Conservation (phyloP, 257 asterid genomes). For the Solanum dulcamara region DNA sequence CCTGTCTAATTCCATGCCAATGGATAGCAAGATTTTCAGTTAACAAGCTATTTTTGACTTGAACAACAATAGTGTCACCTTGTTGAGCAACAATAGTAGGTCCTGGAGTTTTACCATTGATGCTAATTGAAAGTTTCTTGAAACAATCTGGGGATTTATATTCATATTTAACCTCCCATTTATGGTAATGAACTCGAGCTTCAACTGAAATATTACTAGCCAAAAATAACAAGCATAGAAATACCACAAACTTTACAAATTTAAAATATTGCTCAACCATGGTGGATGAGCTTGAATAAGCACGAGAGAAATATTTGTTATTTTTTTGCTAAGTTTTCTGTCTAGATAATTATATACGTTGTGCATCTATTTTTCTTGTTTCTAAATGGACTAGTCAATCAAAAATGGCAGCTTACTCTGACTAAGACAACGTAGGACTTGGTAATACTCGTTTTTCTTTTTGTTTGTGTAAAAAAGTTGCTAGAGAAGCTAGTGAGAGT, state of each 20-base stretch:
- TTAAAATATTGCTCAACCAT: background rate
- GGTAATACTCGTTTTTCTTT: background rate
- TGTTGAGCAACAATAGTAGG: conserved; percentile 65
- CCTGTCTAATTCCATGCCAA: conserved; percentile 99
- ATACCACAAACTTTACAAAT: background rate
- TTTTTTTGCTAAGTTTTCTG: too few species aligned
- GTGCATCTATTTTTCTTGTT: background rate
- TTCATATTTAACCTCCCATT: conserved; percentile 84
- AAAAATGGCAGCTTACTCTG: background rate
- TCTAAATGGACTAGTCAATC: background rate
- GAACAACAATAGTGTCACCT: conserved; percentile 79
- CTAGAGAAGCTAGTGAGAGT: background rate
- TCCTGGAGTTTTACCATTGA: conserved; percentile 81
- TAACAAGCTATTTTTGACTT: conserved; percentile 52
- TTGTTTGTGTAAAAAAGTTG: background rate
- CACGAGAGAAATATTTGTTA: too few species aligned
- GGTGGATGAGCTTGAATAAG: background rate
- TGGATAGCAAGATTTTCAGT: conserved; percentile 83
- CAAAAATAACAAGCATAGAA: background rate
- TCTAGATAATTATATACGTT: background rate
- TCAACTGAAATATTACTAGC: conserved; percentile 9
- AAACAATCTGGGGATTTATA: conserved; percentile 80
- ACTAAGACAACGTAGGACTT: background rate
- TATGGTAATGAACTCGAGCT: conserved; percentile 43
- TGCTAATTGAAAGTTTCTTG: conserved; percentile 47